Evolutionary conservation across 148 eudicot species (phyloP), one percentile per base, ranked within the genome.

Genomic region (Amaranthus palmeri): DNA sequence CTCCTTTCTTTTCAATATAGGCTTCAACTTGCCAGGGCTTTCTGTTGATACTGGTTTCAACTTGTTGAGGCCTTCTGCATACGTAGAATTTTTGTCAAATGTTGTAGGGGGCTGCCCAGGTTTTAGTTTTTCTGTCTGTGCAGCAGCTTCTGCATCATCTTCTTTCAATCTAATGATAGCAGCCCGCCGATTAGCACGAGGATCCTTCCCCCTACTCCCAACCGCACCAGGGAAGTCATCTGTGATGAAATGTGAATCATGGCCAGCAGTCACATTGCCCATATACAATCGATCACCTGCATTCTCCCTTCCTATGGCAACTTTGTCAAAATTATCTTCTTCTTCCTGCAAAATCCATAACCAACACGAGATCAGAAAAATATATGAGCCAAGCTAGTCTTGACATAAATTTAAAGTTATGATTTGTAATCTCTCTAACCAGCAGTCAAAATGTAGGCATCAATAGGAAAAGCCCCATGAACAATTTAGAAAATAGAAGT

Each of bases 1-100:
- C 49, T 77, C 78, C 73, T 81, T 86, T 78, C 85, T 79, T 72
- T 86, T 86, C 65, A 86, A 68, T 65, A 83, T 82, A 53, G 89
- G 77, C 74, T 81, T 81, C 52, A 69, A 63, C 57, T 71, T 79
- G 46, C 57, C 50, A 70, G 43, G 51, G 53, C 61, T 76, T 64
- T 59, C 77, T 11, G 70, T 49, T 61, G 67, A n/a, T 25, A 25
- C 0, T 25, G 36, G 36, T 25, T 25, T 25, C 36, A 25, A 25
- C 57, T 71, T 79, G 46, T 61, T 45, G 67, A 47, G 51, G 53
- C 61, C 78, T 64, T 59, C 77, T 11, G 70, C 54, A 55, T 63
- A n/a, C 50, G 15, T 8, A 53, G 43, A 25, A 12, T 61, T 42
- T 67, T 67, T 70, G 44, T 73, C 70, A 67, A 75, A 65, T 41